phyloP scores from a whole-genome alignment of 2,329 filamentous ascomycete species.

The Aureobasidium leucospermi region DNA sequence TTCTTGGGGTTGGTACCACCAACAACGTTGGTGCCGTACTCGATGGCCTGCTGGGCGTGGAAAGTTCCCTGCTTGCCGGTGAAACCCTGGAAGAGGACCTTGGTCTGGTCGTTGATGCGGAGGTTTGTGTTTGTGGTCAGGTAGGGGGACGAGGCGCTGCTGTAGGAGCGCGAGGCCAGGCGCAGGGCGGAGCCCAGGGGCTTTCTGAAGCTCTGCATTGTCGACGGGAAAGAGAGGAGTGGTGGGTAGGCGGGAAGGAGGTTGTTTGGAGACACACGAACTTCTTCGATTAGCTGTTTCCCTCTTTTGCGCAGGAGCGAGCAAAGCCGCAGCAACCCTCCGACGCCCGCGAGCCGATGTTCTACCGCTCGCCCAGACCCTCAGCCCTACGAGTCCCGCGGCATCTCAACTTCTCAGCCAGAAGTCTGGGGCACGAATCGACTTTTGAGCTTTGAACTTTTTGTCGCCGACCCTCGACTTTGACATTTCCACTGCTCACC shows the following conservation, averaged over 20 bases:
- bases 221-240: slow-evolving; percentile 25
- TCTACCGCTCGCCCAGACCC: background rate
- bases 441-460: slow-evolving; percentile 1
- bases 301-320: slow-evolving; percentile 6
- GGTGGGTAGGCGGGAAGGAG: background rate
- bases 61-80: slow-evolving; percentile 72
- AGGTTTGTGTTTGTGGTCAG: slow-evolving; percentile 54
- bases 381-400: background rate
- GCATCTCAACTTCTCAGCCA: too few species aligned
- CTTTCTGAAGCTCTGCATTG: slow-evolving; percentile 80
- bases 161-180: slow-evolving; percentile 66
- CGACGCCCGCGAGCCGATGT: background rate
- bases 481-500: background rate
- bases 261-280: slow-evolving; percentile 8
- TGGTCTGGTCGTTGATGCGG: slow-evolving; percentile 86
- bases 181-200: slow-evolving; percentile 60
- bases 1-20: slow-evolving; percentile 99
- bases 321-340: background rate
- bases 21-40: slow-evolving; percentile 97
- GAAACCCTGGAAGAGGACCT: slow-evolving; percentile 95
- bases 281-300: slow-evolving; percentile 9
- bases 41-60: slow-evolving; percentile 95
- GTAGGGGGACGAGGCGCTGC: slow-evolving; percentile 54
- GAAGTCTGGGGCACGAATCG: background rate
- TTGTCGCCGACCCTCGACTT: background rate